phyloP scores from a whole-genome alignment of 345 rosid species.

The Salix caprea region DNA sequence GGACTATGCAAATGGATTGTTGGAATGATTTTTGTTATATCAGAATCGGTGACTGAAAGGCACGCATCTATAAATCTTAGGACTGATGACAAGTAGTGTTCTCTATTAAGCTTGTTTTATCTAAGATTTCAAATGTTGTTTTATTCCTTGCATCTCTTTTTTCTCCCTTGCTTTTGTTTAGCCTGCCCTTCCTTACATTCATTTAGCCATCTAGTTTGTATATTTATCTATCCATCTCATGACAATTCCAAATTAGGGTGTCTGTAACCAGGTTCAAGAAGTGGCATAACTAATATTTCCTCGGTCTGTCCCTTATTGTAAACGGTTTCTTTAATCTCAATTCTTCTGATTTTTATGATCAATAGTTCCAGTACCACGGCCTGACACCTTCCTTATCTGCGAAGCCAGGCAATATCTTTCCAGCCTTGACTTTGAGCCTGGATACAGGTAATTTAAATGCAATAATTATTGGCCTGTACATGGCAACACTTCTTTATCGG shows the following conservation, averaged over 20 bases:
- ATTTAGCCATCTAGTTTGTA: neutral
- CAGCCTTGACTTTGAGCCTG: slow-evolving; percentile 18
- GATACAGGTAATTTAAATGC: slow-evolving; percentile 24
- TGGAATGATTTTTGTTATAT: too few species aligned
- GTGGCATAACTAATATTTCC: neutral
- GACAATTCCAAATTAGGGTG: neutral
- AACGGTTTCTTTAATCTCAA: neutral
- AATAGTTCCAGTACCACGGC: slow-evolving; percentile 58
- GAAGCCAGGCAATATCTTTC: slow-evolving; percentile 43
- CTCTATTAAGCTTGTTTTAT: neutral
- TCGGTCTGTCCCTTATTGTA: neutral
- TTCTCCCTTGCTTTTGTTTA: neutral
- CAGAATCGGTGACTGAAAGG: neutral
- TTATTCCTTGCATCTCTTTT: neutral
- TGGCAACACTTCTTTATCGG: neutral
- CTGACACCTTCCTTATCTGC: slow-evolving; percentile 70
- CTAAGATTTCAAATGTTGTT: neutral
- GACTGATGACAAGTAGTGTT: neutral
- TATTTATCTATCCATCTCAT: neutral
- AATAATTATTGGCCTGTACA: neutral
- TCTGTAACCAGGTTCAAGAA: neutral
- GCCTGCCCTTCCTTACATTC: neutral
- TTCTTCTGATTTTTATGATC: neutral
- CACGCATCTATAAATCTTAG: neutral
- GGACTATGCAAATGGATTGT: neutral